Percentiles rank a stretch among this genome's conserved stretches.
These are phyloP conservation scores for Colletotrichum filicis DNA, from an alignment of 2,329 filamentous ascomycete genomes.

Conservation along the genomic window DNA sequence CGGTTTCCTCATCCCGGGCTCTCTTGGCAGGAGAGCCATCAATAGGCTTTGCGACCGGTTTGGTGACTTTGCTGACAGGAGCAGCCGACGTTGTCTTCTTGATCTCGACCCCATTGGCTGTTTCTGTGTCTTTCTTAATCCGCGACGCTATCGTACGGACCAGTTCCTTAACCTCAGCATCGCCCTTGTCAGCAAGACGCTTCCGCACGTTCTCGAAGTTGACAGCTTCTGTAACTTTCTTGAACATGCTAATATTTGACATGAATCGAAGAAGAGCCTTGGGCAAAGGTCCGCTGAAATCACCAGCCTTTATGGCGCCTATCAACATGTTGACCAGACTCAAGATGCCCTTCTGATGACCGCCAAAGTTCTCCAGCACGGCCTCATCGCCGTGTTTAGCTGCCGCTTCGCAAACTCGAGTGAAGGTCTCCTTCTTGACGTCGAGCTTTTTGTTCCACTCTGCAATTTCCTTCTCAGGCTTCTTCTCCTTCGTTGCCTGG, in stretches of 20 bases:
- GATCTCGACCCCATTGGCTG: conserved; percentile 39
- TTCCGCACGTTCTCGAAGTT: conserved; percentile 75
- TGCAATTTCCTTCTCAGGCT: conserved; percentile 47
- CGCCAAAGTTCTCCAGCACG: conserved; percentile 67
- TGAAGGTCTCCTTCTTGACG: conserved; percentile 59
- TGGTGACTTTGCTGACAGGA: conserved; percentile 38
- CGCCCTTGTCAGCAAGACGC: conserved; percentile 72
- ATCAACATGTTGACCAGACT: conserved; percentile 65
- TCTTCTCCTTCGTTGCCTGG: conserved; percentile 54
- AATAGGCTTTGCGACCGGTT: conserved; percentile 44
- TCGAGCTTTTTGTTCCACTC: conserved; percentile 54
- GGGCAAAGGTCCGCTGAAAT: conserved; percentile 64
- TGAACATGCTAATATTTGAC: conserved; percentile 70
- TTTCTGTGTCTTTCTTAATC: conserved; percentile 49
- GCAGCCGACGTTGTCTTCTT: conserved; percentile 37
- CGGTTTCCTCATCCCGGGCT: conserved; percentile 52
- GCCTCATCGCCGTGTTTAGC: conserved; percentile 64
- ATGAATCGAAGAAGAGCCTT: conserved; percentile 70
- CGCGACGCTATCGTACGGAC: conserved; percentile 67
- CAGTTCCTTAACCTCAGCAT: conserved; percentile 71
- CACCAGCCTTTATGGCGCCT: conserved; percentile 62
- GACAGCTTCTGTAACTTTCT: conserved; percentile 69
- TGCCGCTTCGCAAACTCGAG: conserved; percentile 63
- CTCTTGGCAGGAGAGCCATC: conserved; percentile 48
- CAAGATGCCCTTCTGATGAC: conserved; percentile 66